Base-by-base conservation (phyloP, 208 protist species). In the Herpetomonas muscarum region DNA sequence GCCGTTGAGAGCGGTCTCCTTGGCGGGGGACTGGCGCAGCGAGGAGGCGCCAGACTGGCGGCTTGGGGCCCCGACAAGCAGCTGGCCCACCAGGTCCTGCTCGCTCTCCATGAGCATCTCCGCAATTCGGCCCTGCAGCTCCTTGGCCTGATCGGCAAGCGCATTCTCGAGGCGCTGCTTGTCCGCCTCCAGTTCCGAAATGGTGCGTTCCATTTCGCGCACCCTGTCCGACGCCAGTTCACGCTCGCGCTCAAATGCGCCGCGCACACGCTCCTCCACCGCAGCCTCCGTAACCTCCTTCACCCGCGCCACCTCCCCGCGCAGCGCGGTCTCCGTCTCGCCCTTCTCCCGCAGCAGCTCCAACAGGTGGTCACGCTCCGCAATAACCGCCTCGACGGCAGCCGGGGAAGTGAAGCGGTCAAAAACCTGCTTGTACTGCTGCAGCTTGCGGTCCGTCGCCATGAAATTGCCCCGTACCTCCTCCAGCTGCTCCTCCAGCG, bases 281-380 rank as follows among this genome's bases (percentile, higher is more conserved):
- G 39, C 56, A 22, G 10, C 59, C 3, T 54, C 25, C 6, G 34
- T 21, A 48, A 75, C 72, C 25, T 62, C 41, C 44, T 76, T 45
- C 10, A 42, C 22, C 13, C 48, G 49, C 26, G 56, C 71, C 48
- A 79, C 61, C 24, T 87, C 76, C 15, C 58, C 50, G 25, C 65
- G 67, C 41, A 76, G 47, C 7, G 53, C 53, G 42, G 57, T 65
- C 45, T 84, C 64, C 39, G 59, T 54, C 28, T 57, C 55, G 41
- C 70, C 71, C 26, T 78, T 62, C 32, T 88, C 60, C 34, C 61
- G 78, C 55, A 93, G 68, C 2, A 85, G 34, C 52, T 53, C 61
- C 9, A 81, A 50, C 13, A 93, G 70, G 34, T 61, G 56, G 45
- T 87, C 70, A 13, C 77, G 81, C 55, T 89, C 79, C 26, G 64